Conservation (phyloP, 2,329 filamentous ascomycete species). For the Exophiala lecanii-corni region DNA sequence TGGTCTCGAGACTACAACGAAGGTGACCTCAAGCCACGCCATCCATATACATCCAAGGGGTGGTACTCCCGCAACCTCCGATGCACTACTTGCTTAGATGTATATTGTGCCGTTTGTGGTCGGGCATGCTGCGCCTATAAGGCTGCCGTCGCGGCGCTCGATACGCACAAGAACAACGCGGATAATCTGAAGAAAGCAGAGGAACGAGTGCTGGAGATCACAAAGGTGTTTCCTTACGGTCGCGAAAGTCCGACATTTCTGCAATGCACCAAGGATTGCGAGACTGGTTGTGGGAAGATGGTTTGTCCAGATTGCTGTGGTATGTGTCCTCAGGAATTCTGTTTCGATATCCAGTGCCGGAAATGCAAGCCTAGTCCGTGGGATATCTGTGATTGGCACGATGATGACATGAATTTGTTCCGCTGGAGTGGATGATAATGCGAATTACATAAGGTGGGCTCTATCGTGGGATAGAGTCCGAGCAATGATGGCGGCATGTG, state of each 20-base stretch:
- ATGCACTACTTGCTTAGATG: constrained; percentile 29
- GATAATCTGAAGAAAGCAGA: constrained; percentile 15
- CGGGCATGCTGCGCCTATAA: constrained; percentile 33
- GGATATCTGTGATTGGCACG: constrained; percentile 33
- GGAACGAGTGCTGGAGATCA: constrained; percentile 26
- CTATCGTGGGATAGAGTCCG: too few relatives aligned
- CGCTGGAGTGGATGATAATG: background rate
- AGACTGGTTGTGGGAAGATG: constrained; percentile 30
- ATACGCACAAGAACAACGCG: constrained; percentile 18
- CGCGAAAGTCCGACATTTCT: constrained; percentile 32
- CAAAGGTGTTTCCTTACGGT: constrained; percentile 25
- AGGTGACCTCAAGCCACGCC: constrained; percentile 20
- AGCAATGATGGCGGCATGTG: too few relatives aligned
- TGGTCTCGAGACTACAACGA: constrained; percentile 21
- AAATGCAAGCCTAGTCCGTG: constrained; percentile 34
- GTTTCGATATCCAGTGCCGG: constrained; percentile 34
- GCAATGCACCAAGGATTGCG: constrained; percentile 28
- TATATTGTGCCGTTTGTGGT: constrained; percentile 30
- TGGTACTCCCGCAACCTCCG: constrained; percentile 33
- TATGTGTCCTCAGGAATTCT: constrained; percentile 31
- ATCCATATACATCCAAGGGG: constrained; percentile 25
- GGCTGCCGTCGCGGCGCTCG: constrained; percentile 19
- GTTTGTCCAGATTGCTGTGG: constrained; percentile 36
- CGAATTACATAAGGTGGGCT: too few relatives aligned
- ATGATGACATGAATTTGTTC: constrained; percentile 4